These are phyloP conservation scores for Pelomyxa schiedti DNA, from an alignment of 78 protist genomes.

Conservation along the genomic window DNA sequence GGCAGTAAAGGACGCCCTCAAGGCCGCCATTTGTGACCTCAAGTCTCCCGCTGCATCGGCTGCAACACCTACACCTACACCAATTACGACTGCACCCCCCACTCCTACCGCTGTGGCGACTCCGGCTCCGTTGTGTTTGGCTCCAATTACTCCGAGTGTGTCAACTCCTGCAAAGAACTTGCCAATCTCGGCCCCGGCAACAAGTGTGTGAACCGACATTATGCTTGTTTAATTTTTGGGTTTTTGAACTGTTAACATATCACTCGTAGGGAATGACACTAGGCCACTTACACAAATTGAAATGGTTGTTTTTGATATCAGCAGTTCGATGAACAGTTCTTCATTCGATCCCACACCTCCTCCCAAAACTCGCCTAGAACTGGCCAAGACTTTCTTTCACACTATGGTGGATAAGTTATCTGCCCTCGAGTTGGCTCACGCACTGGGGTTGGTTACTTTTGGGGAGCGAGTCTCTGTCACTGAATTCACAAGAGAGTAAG, in stretches of 20 bases:
- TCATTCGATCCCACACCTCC: background rate
- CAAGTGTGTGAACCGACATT: too few relatives aligned
- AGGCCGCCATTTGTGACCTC: too few relatives aligned
- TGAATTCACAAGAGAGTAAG: background rate
- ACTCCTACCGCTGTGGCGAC: too few relatives aligned
- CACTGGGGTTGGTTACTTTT: background rate
- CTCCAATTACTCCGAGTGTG: too few relatives aligned
- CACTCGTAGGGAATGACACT: background rate
- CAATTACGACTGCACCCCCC: too few relatives aligned
- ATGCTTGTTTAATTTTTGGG: too few relatives aligned
- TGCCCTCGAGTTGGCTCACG: background rate
- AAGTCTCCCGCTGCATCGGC: background rate
- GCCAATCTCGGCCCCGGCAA: too few relatives aligned
- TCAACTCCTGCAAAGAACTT: too few relatives aligned
- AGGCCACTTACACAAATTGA: background rate
- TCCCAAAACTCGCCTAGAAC: background rate
- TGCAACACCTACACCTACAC: too few relatives aligned
- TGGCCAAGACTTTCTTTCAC: conserved; percentile 18
- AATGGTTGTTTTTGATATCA: background rate
- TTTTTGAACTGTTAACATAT: background rate
- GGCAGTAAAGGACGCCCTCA: background rate
- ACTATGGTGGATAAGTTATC: background rate
- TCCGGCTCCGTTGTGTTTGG: too few relatives aligned
- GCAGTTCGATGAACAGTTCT: background rate
- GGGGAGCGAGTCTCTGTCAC: background rate